Conservation (phyloP, 2,329 filamentous ascomycete species). For the Penicillium capsulatum region DNA sequence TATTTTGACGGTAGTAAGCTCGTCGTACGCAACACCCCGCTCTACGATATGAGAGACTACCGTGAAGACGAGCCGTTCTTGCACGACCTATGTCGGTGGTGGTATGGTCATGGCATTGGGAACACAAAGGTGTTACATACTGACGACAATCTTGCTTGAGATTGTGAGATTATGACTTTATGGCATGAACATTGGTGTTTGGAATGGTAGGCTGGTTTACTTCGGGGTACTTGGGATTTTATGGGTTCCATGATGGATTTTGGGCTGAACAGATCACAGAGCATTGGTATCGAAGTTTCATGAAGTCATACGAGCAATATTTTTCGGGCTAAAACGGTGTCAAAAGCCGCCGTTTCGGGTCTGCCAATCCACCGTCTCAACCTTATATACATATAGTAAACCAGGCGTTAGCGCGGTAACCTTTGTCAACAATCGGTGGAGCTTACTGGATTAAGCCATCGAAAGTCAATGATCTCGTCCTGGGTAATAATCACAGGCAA, state of each 20-base stretch:
- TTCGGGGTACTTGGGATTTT: neutral
- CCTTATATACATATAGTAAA: too few species aligned
- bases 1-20: slow-evolving; percentile 11
- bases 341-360: too few species aligned
- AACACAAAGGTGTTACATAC: neutral
- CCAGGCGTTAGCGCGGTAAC: too few species aligned
- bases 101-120: neutral
- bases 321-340: too few species aligned
- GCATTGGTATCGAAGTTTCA: neutral
- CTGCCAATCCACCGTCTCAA: too few species aligned
- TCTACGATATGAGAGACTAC: slow-evolving; percentile 5
- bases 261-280: neutral
- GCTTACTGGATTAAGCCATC: too few species aligned
- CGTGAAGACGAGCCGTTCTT: neutral
- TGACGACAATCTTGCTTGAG: neutral
- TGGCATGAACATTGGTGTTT: neutral
- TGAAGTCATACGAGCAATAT: neutral
- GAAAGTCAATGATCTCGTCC: too few species aligned
- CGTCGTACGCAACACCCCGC: slow-evolving; percentile 6
- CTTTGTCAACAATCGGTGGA: too few species aligned
- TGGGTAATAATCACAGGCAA: too few species aligned
- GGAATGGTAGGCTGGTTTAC: neutral
- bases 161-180: neutral
- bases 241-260: neutral
- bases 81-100: slow-evolving; percentile 2